Percentiles rank a stretch among this genome's conserved stretches.
Evolutionary conservation across 2,329 filamentous ascomycete genomes (phyloP).

Genomic region (Apiospora aurea): DNA sequence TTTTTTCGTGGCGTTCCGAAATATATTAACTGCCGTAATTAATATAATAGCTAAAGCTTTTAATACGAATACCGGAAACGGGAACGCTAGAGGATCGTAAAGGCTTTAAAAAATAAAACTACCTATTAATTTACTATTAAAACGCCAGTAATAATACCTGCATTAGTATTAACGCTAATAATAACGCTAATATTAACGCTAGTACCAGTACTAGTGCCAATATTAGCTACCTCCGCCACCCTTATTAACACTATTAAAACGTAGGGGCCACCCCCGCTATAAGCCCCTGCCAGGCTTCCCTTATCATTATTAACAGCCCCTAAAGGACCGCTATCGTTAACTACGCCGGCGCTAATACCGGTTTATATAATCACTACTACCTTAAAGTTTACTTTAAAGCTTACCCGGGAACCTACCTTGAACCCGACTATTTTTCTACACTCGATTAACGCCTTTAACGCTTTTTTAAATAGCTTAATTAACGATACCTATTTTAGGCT

Average conservation of each 20-base stretch:
- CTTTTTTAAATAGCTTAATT: too few relatives aligned
- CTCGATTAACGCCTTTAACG: not conserved
- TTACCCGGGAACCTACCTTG: not conserved
- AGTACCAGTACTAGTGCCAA: not conserved
- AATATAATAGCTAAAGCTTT: not conserved
- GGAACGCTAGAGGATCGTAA: not conserved
- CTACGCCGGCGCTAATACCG: too few relatives aligned
- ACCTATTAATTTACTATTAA: not conserved
- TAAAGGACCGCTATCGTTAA: not conserved
- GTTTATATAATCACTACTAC: not conserved
- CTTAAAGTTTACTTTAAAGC: not conserved
- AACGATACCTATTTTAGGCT: too few relatives aligned
- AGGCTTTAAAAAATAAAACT: not conserved
- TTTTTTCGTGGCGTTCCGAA: not conserved
- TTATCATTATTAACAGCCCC: not conserved
- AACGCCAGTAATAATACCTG: too few relatives aligned
- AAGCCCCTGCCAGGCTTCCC: not conserved
- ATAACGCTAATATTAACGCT: not conserved
- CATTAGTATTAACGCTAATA: too few relatives aligned
- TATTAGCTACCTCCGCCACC: too few relatives aligned
- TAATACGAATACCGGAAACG: not conserved
- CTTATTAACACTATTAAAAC: not conserved
- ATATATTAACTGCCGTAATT: not conserved
- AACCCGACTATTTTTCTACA: not conserved
- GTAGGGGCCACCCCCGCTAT: not conserved